Conservation (phyloP, 1,284 basidiomycete genomes). For the Microbotryum intermedium region DNA sequence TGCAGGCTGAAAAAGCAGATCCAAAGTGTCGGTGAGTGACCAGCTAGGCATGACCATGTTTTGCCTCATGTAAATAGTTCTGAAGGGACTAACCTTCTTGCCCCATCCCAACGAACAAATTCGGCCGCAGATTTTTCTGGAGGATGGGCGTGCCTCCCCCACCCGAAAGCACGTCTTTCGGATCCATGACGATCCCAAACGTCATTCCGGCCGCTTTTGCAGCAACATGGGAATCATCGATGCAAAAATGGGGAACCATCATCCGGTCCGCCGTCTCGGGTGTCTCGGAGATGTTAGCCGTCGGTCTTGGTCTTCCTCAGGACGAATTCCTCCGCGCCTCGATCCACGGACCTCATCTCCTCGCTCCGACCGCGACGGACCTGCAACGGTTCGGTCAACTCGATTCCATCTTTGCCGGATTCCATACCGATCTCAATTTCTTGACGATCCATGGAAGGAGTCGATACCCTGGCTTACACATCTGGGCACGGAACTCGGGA, state of each 20-base stretch:
- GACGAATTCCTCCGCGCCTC: conserved; percentile 65
- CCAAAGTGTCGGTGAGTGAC: conserved; percentile 63
- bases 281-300: conserved; percentile 69
- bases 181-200: conserved; percentile 53
- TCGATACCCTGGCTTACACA: conserved; percentile 69
- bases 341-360: conserved; percentile 62
- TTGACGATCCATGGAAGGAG: conserved; percentile 81
- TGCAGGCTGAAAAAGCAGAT: conserved; percentile 59
- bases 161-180: conserved; percentile 60
- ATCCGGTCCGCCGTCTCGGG: conserved; percentile 73
- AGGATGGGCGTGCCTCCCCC: conserved; percentile 75
- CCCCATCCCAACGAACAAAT: conserved; percentile 1
- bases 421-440: conserved; percentile 62
- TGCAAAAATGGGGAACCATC: conserved; percentile 72
- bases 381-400: conserved; percentile 64
- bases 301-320: conserved; percentile 63
- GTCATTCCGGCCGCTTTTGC: conserved; percentile 59
- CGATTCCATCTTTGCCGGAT: conserved; percentile 63
- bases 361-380: conserved; percentile 85
- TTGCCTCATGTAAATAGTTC: too few relatives aligned
- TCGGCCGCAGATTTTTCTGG: conserved; percentile 60
- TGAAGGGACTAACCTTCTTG: neutral
- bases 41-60: neutral
- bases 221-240: conserved; percentile 54
- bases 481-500: conserved; percentile 85